These are phyloP conservation scores for Persicaria maculosa DNA, from an alignment of 148 eudicot genomes.

Conservation along the genomic window DNA sequence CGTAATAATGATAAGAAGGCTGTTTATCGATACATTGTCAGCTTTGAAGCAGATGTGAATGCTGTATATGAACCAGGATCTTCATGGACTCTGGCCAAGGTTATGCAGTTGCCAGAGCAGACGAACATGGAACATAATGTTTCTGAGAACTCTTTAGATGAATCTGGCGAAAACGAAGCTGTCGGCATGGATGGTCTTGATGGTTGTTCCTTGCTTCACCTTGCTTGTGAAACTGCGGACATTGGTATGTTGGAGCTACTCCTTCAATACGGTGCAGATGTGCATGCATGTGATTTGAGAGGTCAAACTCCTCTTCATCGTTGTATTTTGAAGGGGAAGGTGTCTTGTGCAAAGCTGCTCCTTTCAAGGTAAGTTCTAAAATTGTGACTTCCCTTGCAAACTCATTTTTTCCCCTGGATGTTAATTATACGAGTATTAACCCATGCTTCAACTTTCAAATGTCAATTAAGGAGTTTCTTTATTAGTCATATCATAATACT, in stretches of 20 bases:
- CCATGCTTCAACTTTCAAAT: background rate
- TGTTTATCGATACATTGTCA: slow-evolving; percentile 66
- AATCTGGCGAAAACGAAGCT: slow-evolving; percentile 45
- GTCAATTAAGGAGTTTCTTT: background rate
- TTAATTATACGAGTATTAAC: background rate
- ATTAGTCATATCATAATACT: background rate
- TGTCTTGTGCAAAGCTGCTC: slow-evolving; percentile 62
- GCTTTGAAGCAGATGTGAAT: slow-evolving; percentile 73
- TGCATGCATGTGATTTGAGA: slow-evolving; percentile 62
- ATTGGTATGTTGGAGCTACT: slow-evolving; percentile 96
- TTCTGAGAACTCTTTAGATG: slow-evolving; percentile 32
- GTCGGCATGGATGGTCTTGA: slow-evolving; percentile 43
- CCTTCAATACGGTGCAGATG: slow-evolving; percentile 86
- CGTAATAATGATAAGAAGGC: slow-evolving; percentile 78
- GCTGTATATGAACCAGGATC: slow-evolving; percentile 47
- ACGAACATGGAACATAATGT: slow-evolving; percentile 39
- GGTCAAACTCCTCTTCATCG: slow-evolving; percentile 82
- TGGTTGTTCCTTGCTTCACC: slow-evolving; percentile 87
- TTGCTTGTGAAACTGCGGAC: slow-evolving; percentile 91
- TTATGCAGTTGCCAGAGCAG: slow-evolving; percentile 77
- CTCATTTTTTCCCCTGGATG: background rate
- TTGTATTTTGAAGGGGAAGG: slow-evolving; percentile 65
- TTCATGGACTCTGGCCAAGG: slow-evolving; percentile 73
- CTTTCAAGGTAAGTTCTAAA: slow-evolving; percentile 50
- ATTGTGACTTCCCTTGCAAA: slow-evolving; percentile 6